Evolutionary conservation across 257 asterid genomes (phyloP), one percentile per base, ranked within the genome.

Genomic region (Nicotiana tomentosiformis): DNA sequence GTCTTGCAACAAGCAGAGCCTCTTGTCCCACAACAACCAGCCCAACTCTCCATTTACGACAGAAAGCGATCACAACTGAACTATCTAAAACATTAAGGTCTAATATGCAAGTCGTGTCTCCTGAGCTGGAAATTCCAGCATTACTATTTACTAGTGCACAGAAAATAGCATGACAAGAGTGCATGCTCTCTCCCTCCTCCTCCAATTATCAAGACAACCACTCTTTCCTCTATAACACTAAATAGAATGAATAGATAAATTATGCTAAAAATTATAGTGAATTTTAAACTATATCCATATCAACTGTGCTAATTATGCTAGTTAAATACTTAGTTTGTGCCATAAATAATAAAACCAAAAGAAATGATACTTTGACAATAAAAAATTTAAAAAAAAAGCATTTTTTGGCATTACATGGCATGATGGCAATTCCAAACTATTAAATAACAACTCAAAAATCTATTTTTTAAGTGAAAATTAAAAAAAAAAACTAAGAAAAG

Each of bases 121-220:
- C 97, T 0, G 99, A 91, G 69, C 72, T 86, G 49, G 97, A 90
- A 80, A 95, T 95, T 55, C 99, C 99, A 66, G 90, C 93, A 88
- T 95, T 95, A 46, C 99, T 23, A 23, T 23, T 23, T 23, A 23
- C 1, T 98, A 26, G 99, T 46, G 99, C 97, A 89, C 99, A 95
- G 82, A 95, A 94, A 87, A 95, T 93, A 53, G 99, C 96, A 64
- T 91, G 86, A 87, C 98, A 29, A 95, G 77, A 95, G 97, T 1
- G 97, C 96, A 18, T 95, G 99, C 81, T 95, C 99, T 87, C 99
- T 90, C 67, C 99, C 99, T 9, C 99, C 99, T 83, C 98, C 98
- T 85, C 99, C 99, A 84, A 95, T 93, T 62, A 95, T 97, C 90
- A 95, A 88, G 86, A 92, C 99, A n/a, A 84, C 85, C 81, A 88